These are phyloP conservation scores for Penicillium sumatraense DNA, from an alignment of 2,329 filamentous ascomycete genomes.

Conservation along the genomic window DNA sequence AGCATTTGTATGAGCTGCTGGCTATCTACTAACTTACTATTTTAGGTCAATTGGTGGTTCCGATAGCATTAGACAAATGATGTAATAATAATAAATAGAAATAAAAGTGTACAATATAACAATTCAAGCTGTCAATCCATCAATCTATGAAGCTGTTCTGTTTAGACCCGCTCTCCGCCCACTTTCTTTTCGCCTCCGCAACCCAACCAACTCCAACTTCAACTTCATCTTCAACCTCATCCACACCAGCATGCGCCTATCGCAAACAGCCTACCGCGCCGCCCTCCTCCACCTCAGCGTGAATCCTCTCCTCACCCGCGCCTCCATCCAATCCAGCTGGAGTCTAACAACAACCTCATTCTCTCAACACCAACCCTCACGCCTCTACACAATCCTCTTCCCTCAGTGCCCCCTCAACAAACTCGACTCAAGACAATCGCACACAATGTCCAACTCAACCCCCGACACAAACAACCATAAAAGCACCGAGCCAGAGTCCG, in stretches of 20 bases:
- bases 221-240: too few species aligned
- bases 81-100: not conserved
- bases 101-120: not conserved
- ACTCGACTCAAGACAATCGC: conserved; percentile 16
- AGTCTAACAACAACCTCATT: conserved; percentile 8
- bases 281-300: conserved; percentile 33
- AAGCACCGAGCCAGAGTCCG: conserved; percentile 6
- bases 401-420: conserved; percentile 29
- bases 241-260: conserved; percentile 30
- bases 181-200: conserved; percentile 15
- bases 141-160: too few species aligned
- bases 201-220: conserved; percentile 15
- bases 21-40: not conserved
- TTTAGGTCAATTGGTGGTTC: conserved; percentile 78
- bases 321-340: conserved; percentile 18
- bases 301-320: conserved; percentile 25
- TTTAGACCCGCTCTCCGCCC: too few species aligned
- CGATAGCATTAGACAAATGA: conserved; percentile 38
- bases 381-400: conserved; percentile 31
- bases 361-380: conserved; percentile 16
- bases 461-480: not conserved
- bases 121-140: too few species aligned
- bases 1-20: not conserved
- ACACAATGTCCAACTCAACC: conserved; percentile 28
- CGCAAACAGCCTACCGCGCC: conserved; percentile 31